phyloP scores from a whole-genome alignment of 1,284 basidiomycete genomes.

The Marasmius sp. region DNA sequence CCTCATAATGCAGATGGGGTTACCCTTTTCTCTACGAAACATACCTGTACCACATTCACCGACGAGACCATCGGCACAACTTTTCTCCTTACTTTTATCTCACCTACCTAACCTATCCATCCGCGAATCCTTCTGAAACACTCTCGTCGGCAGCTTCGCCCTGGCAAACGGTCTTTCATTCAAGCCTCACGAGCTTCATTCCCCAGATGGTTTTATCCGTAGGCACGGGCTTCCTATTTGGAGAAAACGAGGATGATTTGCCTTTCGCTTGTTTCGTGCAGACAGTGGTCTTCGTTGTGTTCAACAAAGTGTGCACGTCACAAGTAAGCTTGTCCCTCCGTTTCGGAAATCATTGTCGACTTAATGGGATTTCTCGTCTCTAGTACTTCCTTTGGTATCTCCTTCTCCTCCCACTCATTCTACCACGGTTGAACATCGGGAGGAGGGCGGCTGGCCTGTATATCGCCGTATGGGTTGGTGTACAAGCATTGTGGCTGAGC shows the following conservation, averaged over 20 bases:
- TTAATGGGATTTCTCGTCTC: background rate
- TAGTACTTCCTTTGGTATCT: constrained; percentile 99
- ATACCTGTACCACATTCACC: constrained; percentile 89
- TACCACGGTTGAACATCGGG: constrained; percentile 64
- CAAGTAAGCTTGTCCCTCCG: constrained; percentile 57
- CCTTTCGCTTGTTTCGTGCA: constrained; percentile 90
- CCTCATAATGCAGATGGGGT: constrained; percentile 75
- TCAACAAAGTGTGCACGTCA: constrained; percentile 99
- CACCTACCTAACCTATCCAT: constrained; percentile 80
- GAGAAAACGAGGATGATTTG: constrained; percentile 53
- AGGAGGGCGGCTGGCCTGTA: constrained; percentile 40
- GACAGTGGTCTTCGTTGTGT: constrained; percentile 87
- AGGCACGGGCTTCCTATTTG: constrained; percentile 66
- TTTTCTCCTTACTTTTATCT: constrained; percentile 97
- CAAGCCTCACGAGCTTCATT: constrained; percentile 68
- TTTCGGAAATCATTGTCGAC: background rate
- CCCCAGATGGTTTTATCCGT: constrained; percentile 75
- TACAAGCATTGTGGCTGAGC: constrained; percentile 83
- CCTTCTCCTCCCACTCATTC: constrained; percentile 83
- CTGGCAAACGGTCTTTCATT: constrained; percentile 48
- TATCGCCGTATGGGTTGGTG: constrained; percentile 69
- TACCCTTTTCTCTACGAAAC: constrained; percentile 89
- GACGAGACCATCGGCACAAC: constrained; percentile 96
- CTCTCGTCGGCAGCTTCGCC: constrained; percentile 38
- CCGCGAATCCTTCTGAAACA: constrained; percentile 25